These are phyloP conservation scores for Aspergillus puulaauensis DNA, from an alignment of 2,329 filamentous ascomycete species.

Conservation along the genomic window DNA sequence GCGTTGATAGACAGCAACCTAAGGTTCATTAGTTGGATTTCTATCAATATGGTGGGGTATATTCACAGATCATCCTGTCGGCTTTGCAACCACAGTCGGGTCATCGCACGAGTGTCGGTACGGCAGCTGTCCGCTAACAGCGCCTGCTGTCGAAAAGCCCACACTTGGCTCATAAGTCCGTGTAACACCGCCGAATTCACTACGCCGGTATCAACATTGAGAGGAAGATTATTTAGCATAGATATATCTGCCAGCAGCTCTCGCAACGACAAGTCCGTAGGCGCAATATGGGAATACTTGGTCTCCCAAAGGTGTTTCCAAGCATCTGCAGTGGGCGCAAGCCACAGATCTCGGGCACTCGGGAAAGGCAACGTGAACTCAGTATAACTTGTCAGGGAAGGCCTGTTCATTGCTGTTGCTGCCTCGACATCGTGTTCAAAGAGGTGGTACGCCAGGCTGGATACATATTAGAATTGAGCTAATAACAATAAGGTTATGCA, in stretches of 20 bases:
- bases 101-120: not conserved
- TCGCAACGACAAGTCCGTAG: not conserved
- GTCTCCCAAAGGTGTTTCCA: not conserved
- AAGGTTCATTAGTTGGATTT: not conserved
- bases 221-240: not conserved
- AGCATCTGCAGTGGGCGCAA: not conserved
- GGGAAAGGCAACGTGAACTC: constrained; percentile 6
- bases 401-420: constrained; percentile 4
- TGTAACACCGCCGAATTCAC: not conserved
- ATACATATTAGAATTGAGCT: not conserved
- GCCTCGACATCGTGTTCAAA: constrained; percentile 8
- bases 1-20: not conserved
- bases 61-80: constrained; percentile 3
- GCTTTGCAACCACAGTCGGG: constrained; percentile 4
- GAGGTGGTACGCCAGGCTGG: not conserved
- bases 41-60: not conserved
- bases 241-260: not conserved
- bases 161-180: constrained; percentile 5
- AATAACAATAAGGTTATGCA: too few relatives aligned
- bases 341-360: constrained; percentile 5
- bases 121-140: not conserved
- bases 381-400: constrained; percentile 2
- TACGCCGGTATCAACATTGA: not conserved
- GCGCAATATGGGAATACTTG: not conserved
- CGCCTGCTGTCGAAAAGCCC: constrained; percentile 2